Evolutionary conservation across 139 green algal species (phyloP), one percentile per base, ranked within the genome.

Genomic region (Medakamo hakoo): DNA sequence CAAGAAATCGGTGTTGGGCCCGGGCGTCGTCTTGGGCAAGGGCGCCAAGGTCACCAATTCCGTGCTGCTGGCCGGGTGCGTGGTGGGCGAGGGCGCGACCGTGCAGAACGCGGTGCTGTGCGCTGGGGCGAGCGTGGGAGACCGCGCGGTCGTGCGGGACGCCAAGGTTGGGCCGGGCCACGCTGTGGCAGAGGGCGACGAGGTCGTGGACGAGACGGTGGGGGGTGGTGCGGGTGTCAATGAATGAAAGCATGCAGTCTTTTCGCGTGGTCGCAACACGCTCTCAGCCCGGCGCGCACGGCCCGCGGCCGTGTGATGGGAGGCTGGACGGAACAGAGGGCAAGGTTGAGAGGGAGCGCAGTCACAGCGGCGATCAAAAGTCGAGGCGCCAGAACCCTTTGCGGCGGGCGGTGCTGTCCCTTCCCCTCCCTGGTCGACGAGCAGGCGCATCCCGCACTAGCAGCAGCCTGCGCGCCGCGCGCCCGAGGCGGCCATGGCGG

Each of bases 51-150:
- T 20, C 4, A 66, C 68, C 29, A 58, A 61, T 4, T 62, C 63
- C 16, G 70, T 64, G 21, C 21, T 71, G 60, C 59, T 49, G 18
- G 30, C 24, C 67, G 69, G 74, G 55, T 25, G 31, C 3, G 60
- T 49, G 23, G 58, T 78, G 30, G 75, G 69, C 73, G 68, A 68
- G 58, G 55, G 65, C 28, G 40, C 40, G 40, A 21, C 40, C 9
- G 9, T 52, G 9, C 40, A 52, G 40, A 16, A 16, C 9, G 9
- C 9, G 9, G 40, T 52, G 9, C 9, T 52, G 9, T 9, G 40
- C 40, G 9, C 9, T 9, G 40, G 40, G 9, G 40, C 40, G 9
- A 9, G 16, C 40, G 16, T 52, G 16, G 40, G 40, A 16, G 40
- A 9, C 40, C 9, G 16, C 40, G 40, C 40, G 40, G 9, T 16